Evolutionary conservation across 169 alveolate species (phyloP), one percentile per base, ranked within the genome.

Genomic region (Perkinsus marinus): DNA sequence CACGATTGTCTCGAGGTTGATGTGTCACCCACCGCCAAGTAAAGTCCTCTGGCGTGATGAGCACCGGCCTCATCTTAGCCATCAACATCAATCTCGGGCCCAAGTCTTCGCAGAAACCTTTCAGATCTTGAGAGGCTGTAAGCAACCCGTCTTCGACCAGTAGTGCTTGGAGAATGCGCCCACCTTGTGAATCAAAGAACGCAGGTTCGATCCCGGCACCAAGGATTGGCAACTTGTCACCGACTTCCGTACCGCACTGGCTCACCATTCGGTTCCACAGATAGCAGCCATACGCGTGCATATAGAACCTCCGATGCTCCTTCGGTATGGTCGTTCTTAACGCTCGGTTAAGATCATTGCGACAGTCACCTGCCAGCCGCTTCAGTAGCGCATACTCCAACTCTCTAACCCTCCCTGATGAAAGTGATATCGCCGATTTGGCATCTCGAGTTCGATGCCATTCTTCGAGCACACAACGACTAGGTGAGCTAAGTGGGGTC

Each of bases 261-360:
- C 93, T 90, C 26, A 93, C 94, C 36, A 91, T 90, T 90, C 91
- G 57, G 90, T 94, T 94, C 95, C 96, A 94, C 68, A 94, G 91
- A 91, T 92, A 94, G 90, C 94, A 92, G 92, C 93, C 95, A 92
- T 94, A 94, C 34, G 96, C 93, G 91, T 94, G 96, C 39, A 94
- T 94, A 93, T 93, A 94, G 69, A 91, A 92, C 93, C 90, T 92
- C 91, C 91, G 91, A 57, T 91, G 92, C 94, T 90, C 93, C 91
- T 92, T 93, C 92, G 90, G 93, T 79, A 68, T 92, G 68, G 79
- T 57, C 22, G 79, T 26, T 16, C 41, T 93, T 93, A 93, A 90
- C 46, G 92, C 92, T 43, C 47, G 93, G 90, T 92, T 94, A 92
- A 92, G 89, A 90, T 39, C 93, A 91, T 90, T 91, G 93, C 93